Evolutionary conservation across 2,329 filamentous ascomycete species (phyloP).

Genomic region (Aureobasidium sp.): DNA sequence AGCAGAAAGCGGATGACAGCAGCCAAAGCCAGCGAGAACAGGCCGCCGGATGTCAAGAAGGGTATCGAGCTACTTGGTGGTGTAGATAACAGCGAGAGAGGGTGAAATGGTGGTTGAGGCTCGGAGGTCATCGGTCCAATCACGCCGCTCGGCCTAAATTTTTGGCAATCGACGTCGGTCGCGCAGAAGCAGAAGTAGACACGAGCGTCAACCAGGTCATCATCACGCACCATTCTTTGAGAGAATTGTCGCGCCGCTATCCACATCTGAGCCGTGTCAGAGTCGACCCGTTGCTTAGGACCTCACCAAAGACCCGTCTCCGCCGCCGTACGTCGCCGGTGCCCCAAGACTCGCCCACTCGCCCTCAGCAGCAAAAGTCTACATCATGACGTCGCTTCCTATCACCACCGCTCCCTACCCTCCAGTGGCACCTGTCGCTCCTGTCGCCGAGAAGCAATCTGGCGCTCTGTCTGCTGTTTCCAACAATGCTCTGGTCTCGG

Average conservation of each 20-base stretch:
- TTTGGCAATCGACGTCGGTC: conserved; percentile 17
- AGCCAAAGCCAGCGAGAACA: neutral
- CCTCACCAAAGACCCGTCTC: neutral
- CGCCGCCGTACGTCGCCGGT: conserved; percentile 1
- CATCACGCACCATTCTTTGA: conserved; percentile 12
- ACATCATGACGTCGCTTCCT: conserved; percentile 18
- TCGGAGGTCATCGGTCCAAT: conserved; percentile 13
- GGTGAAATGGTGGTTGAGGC: neutral
- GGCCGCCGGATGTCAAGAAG: neutral
- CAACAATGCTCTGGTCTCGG: conserved; percentile 63
- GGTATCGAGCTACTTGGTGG: neutral
- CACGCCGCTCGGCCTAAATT: conserved; percentile 14
- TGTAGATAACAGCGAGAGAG: neutral
- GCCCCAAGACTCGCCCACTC: neutral
- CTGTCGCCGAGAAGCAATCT: conserved; percentile 13
- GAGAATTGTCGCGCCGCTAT: conserved; percentile 9
- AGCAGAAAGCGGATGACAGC: neutral
- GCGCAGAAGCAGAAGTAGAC: neutral
- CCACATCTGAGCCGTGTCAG: neutral
- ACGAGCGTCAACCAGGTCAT: neutral
- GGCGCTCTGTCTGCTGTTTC: conserved; percentile 56
- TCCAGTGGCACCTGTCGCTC: conserved; percentile 7
- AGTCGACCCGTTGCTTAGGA: conserved; percentile 4
- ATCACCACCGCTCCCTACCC: neutral
- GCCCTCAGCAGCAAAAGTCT: conserved; percentile 12